These are phyloP conservation scores for Metarhizium robertsii DNA, from an alignment of 2,329 filamentous ascomycete species.

Conservation along the genomic window DNA sequence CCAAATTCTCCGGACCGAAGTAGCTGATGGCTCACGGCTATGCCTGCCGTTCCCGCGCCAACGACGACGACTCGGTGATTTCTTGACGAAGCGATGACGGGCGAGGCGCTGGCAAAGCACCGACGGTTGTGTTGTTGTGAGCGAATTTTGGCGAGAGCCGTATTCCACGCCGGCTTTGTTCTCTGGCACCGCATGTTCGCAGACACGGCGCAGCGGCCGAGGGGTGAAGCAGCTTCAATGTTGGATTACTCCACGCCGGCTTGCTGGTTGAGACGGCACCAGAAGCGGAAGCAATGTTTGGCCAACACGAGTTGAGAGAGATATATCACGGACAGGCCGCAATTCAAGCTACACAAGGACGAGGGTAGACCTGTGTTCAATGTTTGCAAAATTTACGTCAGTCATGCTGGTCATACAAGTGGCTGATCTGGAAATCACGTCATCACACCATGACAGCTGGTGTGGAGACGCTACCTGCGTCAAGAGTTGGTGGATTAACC, in stretches of 20 bases:
- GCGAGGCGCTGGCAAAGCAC: conserved; percentile 14
- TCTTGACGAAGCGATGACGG: conserved; percentile 21
- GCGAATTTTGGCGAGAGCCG: neutral
- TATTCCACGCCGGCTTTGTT: neutral
- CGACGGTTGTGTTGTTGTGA: conserved; percentile 1
- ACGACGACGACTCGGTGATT: conserved; percentile 57
- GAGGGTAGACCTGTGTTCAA: neutral
- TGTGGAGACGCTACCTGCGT: too few species aligned
- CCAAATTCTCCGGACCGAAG: conserved; percentile 47
- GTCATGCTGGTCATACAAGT: neutral
- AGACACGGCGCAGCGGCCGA: too few species aligned
- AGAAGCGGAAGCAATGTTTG: too few species aligned
- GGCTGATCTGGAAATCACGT: neutral
- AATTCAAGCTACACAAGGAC: too few species aligned
- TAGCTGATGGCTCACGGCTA: conserved; percentile 59
- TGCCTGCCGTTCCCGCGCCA: conserved; percentile 56
- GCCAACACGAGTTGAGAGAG: too few species aligned
- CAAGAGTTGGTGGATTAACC: neutral
- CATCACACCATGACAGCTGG: neutral
- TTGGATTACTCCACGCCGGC: too few species aligned
- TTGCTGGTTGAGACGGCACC: too few species aligned
- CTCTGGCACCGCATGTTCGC: neutral
- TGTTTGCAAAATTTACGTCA: neutral
- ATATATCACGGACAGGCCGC: too few species aligned
- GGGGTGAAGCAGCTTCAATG: too few species aligned